Evolutionary conservation across 805 yeast genomes (phyloP).

Genomic region (Kluyveromyces dobzhanskii): DNA sequence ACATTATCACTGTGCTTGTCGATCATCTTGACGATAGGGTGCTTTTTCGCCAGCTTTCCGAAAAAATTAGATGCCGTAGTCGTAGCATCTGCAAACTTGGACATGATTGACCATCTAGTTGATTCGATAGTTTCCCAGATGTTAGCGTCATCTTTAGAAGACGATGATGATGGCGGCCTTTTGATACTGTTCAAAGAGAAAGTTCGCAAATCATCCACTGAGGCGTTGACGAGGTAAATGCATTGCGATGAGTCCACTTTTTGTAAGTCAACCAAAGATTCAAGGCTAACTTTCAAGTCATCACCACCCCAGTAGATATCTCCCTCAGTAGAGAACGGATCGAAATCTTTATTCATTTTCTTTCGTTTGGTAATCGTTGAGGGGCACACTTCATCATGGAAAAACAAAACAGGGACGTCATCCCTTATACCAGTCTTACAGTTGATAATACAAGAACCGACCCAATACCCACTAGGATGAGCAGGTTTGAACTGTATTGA

Average conservation of each 20-base stretch:
- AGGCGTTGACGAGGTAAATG: constrained; percentile 72
- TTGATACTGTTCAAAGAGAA: constrained; percentile 17
- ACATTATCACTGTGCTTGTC: constrained; percentile 37
- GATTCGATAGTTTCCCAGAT: constrained; percentile 23
- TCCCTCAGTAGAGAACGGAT: constrained; percentile 54
- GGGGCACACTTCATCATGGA: constrained; percentile 83
- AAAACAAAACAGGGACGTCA: constrained; percentile 74
- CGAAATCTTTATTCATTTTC: constrained; percentile 54
- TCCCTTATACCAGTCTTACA: constrained; percentile 42
- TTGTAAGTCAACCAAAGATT: constrained; percentile 51
- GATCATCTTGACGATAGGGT: constrained; percentile 23
- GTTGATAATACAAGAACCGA: constrained; percentile 75
- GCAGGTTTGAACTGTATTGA: constrained; percentile 82
- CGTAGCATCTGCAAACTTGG: constrained; percentile 74
- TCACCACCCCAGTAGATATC: constrained; percentile 88
- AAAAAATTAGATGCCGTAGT: constrained; percentile 27
- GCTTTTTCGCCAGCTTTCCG: constrained; percentile 17
- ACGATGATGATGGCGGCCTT: not conserved
- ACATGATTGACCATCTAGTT: constrained; percentile 82
- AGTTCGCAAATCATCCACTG: constrained; percentile 36
- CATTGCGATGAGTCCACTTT: constrained; percentile 64
- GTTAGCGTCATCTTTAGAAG: constrained; percentile 1
- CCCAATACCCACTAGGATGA: constrained; percentile 75
- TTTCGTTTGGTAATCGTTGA: constrained; percentile 60
- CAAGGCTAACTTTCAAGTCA: constrained; percentile 54